These are phyloP conservation scores for Euryodendron excelsum DNA, from an alignment of 148 eudicot species.

Conservation along the genomic window DNA sequence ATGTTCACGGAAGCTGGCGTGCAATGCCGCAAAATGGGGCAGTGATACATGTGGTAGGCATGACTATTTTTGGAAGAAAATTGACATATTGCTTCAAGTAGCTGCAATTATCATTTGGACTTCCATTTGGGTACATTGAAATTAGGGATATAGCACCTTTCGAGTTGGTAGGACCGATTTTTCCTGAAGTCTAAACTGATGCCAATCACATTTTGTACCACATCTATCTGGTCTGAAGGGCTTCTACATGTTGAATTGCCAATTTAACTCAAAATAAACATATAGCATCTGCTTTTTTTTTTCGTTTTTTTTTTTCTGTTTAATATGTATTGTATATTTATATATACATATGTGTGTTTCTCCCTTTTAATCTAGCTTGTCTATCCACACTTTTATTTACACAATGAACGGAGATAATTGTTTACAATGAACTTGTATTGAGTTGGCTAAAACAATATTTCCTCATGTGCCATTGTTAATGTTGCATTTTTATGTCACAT, in stretches of 20 bases:
- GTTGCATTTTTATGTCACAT: conserved; percentile 7
- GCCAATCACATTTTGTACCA: background rate
- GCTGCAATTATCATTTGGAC: background rate
- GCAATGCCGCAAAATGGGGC: background rate
- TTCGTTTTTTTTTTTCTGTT: no score
- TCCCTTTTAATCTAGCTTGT: background rate
- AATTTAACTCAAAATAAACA: background rate
- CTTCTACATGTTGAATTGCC: background rate
- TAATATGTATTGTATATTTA: background rate
- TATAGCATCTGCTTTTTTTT: background rate
- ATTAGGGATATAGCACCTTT: background rate
- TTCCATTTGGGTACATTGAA: background rate
- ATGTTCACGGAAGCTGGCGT: background rate
- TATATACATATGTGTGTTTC: background rate
- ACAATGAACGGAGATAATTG: background rate
- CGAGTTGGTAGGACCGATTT: background rate
- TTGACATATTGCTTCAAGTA: background rate
- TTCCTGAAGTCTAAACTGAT: background rate
- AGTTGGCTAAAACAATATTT: background rate
- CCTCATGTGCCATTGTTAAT: background rate
- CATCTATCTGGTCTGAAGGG: conserved; percentile 1
- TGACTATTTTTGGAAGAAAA: background rate
- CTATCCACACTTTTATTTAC: background rate
- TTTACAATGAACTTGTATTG: background rate
- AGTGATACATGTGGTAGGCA: background rate